phyloP scores from a whole-genome alignment of 176 grass and related monocot genomes.

The Avena insularis region DNA sequence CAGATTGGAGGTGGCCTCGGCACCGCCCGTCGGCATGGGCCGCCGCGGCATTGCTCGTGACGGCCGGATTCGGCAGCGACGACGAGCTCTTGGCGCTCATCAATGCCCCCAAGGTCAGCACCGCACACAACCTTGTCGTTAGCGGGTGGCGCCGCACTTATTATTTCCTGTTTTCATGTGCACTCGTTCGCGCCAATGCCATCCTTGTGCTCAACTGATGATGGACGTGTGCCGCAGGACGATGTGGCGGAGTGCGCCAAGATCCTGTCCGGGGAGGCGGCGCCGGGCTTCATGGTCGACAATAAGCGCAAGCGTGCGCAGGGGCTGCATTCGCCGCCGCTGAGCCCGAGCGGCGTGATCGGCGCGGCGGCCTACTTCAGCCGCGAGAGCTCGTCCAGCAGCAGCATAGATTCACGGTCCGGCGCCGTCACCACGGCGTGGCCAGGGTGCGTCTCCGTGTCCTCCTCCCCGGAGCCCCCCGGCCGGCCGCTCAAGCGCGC shows the following conservation, averaged over 20 bases:
- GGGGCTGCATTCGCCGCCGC: slow-evolving; percentile 47
- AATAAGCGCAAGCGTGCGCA: slow-evolving; percentile 67
- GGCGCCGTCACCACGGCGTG: not conserved
- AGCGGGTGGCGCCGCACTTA: not conserved
- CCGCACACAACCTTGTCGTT: not conserved
- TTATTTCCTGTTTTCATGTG: not conserved
- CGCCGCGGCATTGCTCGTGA: slow-evolving; percentile 59
- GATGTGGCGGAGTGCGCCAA: slow-evolving; percentile 61
- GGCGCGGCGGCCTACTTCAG: slow-evolving; percentile 68
- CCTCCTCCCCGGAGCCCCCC: slow-evolving; percentile 49
- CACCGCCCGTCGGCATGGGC: slow-evolving; percentile 82
- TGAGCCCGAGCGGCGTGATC: slow-evolving; percentile 70
- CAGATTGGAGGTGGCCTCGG: slow-evolving; percentile 86
- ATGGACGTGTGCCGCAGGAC: slow-evolving; percentile 49
- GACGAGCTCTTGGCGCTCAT: slow-evolving; percentile 55
- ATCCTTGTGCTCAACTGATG: too few species aligned
- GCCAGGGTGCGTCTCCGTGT: slow-evolving; percentile 27
- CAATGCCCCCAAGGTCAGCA: slow-evolving; percentile 58
- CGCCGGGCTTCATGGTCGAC: slow-evolving; percentile 1
- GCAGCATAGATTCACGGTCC: slow-evolving; percentile 42
- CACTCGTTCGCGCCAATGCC: not conserved
- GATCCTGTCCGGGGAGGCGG: slow-evolving; percentile 51
- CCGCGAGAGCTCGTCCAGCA: slow-evolving; percentile 61
- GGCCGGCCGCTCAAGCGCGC: slow-evolving; percentile 33
- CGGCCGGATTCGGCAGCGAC: slow-evolving; percentile 8